Base-by-base conservation (phyloP, 768 basidiomycete species). In the Rhizopogon sp. region DNA sequence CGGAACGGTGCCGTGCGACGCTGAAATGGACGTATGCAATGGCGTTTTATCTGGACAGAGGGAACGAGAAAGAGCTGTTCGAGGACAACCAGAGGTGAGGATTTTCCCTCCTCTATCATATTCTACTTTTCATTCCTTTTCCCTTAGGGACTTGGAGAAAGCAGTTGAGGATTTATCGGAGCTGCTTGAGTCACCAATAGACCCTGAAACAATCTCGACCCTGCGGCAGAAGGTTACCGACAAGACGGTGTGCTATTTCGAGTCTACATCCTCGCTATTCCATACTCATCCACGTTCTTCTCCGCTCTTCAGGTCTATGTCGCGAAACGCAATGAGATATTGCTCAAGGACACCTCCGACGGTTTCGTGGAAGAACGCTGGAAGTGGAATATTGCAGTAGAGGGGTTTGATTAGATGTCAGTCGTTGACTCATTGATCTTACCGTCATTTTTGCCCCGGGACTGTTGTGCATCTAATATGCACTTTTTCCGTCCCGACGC, bases 11-110 rank as follows among this genome's bases (percentile, higher is more conserved):
- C 73, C 84, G 97, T 28, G 90, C 85, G 77, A 98, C 96, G 39
- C 83, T 99, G 56, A 98, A 98, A 73, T 99, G 97, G 96, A 98
- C 96, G 11, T 99, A 99, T 64, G 90, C 93, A 3, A 98, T 99
- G 96, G 96, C 95, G 29, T 99, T 93, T 75, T 98, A 98, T 67
- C 81, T 99, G 29, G 87, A 83, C 40, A 87, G 81, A 66, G 85
- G 90, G 52, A 98, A 98, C 66, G 78, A 89, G 78, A 98, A 98
- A 74, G 90, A 93, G 66, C 73, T 98, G 44, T 98, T 93, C 64
- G 96, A 98, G 71, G 95, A 98, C 72, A 98, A 98, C 66, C 97
- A 99, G 72, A 80, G 90, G 90, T 86, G 58, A 41, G 78, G 20
- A 14, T 9, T 35, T 70, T 8, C 25, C 20, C 29, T 4, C 6